These are phyloP conservation scores for Tetrapisispora iriomotensis DNA, from an alignment of 805 yeast genomes.

Conservation along the genomic window DNA sequence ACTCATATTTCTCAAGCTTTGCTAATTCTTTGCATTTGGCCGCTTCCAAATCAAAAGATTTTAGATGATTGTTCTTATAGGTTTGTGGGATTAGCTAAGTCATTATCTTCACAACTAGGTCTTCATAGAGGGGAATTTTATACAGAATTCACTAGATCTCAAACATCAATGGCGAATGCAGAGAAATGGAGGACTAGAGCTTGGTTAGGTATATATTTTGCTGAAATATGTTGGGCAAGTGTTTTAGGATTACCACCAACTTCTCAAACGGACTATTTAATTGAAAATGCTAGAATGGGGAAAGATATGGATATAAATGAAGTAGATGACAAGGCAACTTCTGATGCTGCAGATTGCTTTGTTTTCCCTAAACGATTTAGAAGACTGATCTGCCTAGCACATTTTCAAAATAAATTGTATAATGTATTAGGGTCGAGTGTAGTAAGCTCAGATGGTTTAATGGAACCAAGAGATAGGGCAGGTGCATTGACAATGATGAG, in stretches of 20 bases:
- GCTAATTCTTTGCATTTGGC: constrained; percentile 81
- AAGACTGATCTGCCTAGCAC: constrained; percentile 60
- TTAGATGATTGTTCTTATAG: constrained; percentile 86
- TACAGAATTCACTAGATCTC: constrained; percentile 82
- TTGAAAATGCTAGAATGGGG: constrained; percentile 71
- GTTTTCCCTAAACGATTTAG: constrained; percentile 59
- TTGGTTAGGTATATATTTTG: constrained; percentile 81
- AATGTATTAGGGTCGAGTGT: constrained; percentile 82
- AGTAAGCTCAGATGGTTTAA: constrained; percentile 76
- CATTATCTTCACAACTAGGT: constrained; percentile 76
- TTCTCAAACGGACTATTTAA: constrained; percentile 68
- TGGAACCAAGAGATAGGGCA: constrained; percentile 75
- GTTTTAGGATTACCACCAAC: constrained; percentile 82
- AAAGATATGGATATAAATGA: constrained; percentile 19
- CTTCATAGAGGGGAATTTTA: constrained; percentile 87
- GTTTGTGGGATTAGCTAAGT: constrained; percentile 79
- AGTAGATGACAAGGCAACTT: not conserved
- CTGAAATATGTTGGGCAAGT: constrained; percentile 88
- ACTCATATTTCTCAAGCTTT: constrained; percentile 90
- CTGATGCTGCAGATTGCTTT: not conserved
- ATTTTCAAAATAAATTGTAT: constrained; percentile 75
- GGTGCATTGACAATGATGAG: constrained; percentile 69
- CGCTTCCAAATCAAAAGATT: constrained; percentile 84
- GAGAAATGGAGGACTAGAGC: constrained; percentile 91
- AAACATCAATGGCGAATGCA: constrained; percentile 79